phyloP scores from a whole-genome alignment of 495 filamentous ascomycete species.

The Neurospora intermedia region DNA sequence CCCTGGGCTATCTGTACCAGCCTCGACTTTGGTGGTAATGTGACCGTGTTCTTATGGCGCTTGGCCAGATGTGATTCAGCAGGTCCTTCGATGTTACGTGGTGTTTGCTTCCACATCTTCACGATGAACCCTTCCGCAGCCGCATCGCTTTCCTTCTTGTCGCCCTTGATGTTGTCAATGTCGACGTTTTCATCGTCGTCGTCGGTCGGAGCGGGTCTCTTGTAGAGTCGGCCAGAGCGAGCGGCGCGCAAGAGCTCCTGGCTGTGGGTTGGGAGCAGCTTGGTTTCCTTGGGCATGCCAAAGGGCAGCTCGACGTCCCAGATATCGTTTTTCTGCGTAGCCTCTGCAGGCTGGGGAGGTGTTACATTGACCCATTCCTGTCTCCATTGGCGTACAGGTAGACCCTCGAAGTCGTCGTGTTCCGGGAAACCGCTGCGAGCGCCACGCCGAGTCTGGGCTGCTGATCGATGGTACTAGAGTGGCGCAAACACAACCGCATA shows the following conservation, averaged over 20 bases:
- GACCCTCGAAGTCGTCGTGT: constrained; percentile 87
- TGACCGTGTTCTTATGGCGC: constrained; percentile 59
- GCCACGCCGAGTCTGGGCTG: constrained; percentile 56
- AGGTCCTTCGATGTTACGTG: constrained; percentile 63
- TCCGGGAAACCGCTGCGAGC: constrained; percentile 66
- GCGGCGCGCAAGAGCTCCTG: constrained; percentile 79
- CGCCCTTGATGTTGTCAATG: constrained; percentile 32
- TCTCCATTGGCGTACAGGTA: constrained; percentile 89
- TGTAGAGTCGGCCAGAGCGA: constrained; percentile 62
- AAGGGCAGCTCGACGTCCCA: constrained; percentile 50
- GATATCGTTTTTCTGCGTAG: constrained; percentile 36
- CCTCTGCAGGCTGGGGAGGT: constrained; percentile 49
- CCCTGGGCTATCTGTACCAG: constrained; percentile 28
- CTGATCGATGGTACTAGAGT: constrained; percentile 38
- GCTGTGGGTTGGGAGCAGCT: constrained; percentile 65
- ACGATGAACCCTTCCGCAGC: constrained; percentile 53
- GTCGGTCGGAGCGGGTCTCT: constrained; percentile 39
- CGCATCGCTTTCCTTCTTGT: constrained; percentile 37
- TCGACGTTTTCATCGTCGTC: constrained; percentile 41
- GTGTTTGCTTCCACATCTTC: constrained; percentile 67
- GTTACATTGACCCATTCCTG: constrained; percentile 59
- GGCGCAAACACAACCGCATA: neutral
- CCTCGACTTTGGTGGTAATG: constrained; percentile 32
- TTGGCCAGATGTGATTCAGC: constrained; percentile 80
- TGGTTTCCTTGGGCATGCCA: constrained; percentile 78